Base-by-base conservation (phyloP, 108 stramenopile species). In the Pseudonitzschia delicatissima region DNA sequence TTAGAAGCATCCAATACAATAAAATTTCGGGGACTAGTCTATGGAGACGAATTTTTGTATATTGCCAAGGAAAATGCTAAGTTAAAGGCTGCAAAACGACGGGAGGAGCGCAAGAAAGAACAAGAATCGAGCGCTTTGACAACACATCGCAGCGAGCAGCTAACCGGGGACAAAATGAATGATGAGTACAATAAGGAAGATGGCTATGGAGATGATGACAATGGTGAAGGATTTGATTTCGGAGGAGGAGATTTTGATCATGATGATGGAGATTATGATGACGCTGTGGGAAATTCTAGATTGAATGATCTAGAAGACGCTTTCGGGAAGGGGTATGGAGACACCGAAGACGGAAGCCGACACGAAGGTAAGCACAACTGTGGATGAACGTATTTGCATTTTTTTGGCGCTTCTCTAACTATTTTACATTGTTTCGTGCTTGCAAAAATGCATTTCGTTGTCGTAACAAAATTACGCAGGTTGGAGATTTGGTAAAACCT, bases 31-130 rank as follows among this genome's bases (percentile, higher is more conserved):
- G 73, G 89, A 27, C 42, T 82, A 34, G 79, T 76, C 1, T 95
- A 79, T 67, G 90, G 93, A 20, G 65, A 81, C 36, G 96, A 96
- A 62, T 96, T 97, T 67, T 73, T 82, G 0, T 92, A 96, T 67
- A 68, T 95, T 57, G 77, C 78, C 31, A 89, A 93, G 66, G 80
- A 73, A 39, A 77, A 79, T 42, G 72, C 83, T 4, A 83, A 82
- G 74, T 53, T 77, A 57, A 77, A 74, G 40, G 80, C 79, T n/a
- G 77, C 83, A 8, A 70, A 87, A 42, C 74, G 75, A 59, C 71
- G 74, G 25, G 45, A 66, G 26, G 52, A 62, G 23, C 63, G 67
- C 61, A 70, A 85, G 59, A 60, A 62, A 42, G 67, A 66, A 35
- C 37, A 58, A 45, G 65, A 69, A 35, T 21, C 17, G n/a, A 48